phyloP scores from a whole-genome alignment of 306 rosid species.

The Crotalaria pallida region DNA sequence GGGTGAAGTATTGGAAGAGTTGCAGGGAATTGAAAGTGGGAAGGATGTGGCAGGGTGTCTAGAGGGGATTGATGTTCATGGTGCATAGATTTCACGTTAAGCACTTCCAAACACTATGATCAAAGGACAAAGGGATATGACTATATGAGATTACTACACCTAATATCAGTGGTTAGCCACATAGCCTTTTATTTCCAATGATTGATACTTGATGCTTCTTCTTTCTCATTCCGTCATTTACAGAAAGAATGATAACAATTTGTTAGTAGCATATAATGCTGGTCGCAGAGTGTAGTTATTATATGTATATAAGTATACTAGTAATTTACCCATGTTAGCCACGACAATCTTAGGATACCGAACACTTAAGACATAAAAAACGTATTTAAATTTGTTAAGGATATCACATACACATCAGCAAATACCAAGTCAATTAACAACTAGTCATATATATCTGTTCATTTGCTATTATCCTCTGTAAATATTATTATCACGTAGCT shows the following conservation, averaged over 20 bases:
- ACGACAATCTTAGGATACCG: too few species aligned
- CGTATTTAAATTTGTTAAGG: too few species aligned
- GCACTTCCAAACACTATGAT: too few species aligned
- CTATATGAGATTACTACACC: constrained; percentile 24
- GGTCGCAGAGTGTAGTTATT: not conserved
- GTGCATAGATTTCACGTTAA: not conserved
- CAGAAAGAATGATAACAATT: not conserved
- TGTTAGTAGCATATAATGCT: not conserved
- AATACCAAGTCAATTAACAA: too few species aligned
- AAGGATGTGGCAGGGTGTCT: constrained; percentile 6
- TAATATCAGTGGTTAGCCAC: constrained; percentile 21
- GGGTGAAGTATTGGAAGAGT: constrained; percentile 20
- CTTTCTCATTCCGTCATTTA: not conserved
- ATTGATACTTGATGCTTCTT: not conserved
- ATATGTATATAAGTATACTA: not conserved
- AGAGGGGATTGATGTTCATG: constrained; percentile 3
- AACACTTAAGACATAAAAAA: too few species aligned
- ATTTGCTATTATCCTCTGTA: too few species aligned
- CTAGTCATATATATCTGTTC: too few species aligned
- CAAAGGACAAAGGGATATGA: not conserved
- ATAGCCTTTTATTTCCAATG: not conserved
- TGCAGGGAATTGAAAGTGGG: constrained; percentile 11
- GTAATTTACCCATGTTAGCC: too few species aligned
- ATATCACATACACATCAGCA: too few species aligned
- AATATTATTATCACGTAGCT: too few species aligned